Conservation (phyloP, 108 stramenopile species). For the Nitzschia putrida region DNA sequence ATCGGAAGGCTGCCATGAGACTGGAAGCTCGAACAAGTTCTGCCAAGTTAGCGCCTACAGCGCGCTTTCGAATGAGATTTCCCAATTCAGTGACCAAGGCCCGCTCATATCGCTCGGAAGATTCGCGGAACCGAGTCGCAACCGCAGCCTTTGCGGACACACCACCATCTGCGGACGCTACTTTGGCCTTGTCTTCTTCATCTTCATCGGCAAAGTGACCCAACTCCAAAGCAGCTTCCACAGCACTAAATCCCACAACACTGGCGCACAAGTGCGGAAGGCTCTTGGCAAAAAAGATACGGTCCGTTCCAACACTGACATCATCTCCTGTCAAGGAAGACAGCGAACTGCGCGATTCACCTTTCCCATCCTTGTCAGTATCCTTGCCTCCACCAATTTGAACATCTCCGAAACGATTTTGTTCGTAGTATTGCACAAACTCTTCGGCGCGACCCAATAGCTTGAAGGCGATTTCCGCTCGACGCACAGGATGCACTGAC, state of each 20-base stretch:
- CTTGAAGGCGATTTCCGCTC: slow-evolving; percentile 85
- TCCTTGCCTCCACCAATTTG: slow-evolving; percentile 66
- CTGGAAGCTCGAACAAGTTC: slow-evolving; percentile 80
- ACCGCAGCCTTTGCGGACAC: slow-evolving; percentile 35
- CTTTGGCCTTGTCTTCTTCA: slow-evolving; percentile 51
- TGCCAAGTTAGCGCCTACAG: slow-evolving; percentile 69
- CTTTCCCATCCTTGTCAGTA: slow-evolving; percentile 52
- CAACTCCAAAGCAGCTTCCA: slow-evolving; percentile 85
- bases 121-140: slow-evolving; percentile 77
- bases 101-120: slow-evolving; percentile 83
- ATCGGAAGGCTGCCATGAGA: slow-evolving; percentile 83
- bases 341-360: slow-evolving; percentile 66
- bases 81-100: slow-evolving; percentile 81
- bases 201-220: slow-evolving; percentile 83
- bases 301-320: slow-evolving; percentile 83
- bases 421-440: slow-evolving; percentile 87
- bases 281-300: slow-evolving; percentile 87
- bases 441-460: slow-evolving; percentile 80
- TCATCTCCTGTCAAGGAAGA: slow-evolving; percentile 89
- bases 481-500: slow-evolving; percentile 86
- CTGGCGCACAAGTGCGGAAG: slow-evolving; percentile 84
- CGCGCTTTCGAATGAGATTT: slow-evolving; percentile 67
- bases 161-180: slow-evolving; percentile 19
- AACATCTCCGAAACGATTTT: slow-evolving; percentile 88
- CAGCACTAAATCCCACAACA: slow-evolving; percentile 87